A percentile compares a stretch with the other conserved stretches of the same genome.
Conservation (phyloP, 1,284 basidiomycete species). For the Calocybe gambosa region DNA sequence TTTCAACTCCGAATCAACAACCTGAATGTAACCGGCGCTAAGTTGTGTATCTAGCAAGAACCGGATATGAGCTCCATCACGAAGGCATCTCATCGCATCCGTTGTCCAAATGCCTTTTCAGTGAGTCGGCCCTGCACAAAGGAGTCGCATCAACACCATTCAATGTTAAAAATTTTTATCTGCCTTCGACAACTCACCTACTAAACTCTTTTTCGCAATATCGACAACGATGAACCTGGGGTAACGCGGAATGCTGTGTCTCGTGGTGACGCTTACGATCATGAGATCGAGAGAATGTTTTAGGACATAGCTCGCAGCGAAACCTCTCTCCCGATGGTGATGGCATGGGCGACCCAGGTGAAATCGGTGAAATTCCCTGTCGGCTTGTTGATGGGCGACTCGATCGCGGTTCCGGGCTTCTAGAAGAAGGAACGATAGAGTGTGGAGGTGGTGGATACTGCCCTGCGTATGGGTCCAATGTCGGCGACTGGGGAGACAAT, state of each 20-base stretch:
- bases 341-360: slow-evolving; percentile 28
- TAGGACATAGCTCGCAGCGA: slow-evolving; percentile 63
- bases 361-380: slow-evolving; percentile 26
- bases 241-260: slow-evolving; percentile 59
- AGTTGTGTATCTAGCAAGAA: background rate
- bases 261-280: slow-evolving; percentile 75
- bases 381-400: slow-evolving; percentile 27
- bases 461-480: slow-evolving; percentile 25
- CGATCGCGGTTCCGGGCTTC: slow-evolving; percentile 22
- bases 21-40: slow-evolving; percentile 8
- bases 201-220: slow-evolving; percentile 71
- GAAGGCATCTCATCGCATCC: slow-evolving; percentile 55
- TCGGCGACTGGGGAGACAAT: slow-evolving; percentile 26
- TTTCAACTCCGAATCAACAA: slow-evolving; percentile 14
- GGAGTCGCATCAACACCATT: background rate
- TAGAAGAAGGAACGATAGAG: slow-evolving; percentile 28
- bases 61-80: slow-evolving; percentile 6
- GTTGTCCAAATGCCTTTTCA: slow-evolving; percentile 55
- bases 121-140: slow-evolving; percentile 33
- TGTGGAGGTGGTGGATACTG: slow-evolving; percentile 32
- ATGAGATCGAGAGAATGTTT: slow-evolving; percentile 71
- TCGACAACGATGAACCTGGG: slow-evolving; percentile 56
- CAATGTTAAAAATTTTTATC: background rate
- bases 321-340: slow-evolving; percentile 48
- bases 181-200: slow-evolving; percentile 33